These are phyloP conservation scores for Aspergillus asperescens DNA, from an alignment of 495 filamentous ascomycete genomes.

Conservation along the genomic window DNA sequence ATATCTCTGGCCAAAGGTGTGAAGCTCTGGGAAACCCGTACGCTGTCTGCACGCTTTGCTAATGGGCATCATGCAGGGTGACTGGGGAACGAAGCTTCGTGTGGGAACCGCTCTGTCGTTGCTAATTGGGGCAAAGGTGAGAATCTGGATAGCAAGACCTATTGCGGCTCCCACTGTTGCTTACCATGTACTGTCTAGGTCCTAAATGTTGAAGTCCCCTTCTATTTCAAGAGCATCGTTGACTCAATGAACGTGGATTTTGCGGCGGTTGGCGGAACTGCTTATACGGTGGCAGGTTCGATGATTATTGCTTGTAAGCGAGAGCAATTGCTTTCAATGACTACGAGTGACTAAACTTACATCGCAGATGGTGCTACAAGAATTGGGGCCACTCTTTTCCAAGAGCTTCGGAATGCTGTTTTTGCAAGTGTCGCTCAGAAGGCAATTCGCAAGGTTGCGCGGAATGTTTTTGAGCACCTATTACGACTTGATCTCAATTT, in stretches of 20 bases:
- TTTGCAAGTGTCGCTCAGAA: constrained; percentile 97
- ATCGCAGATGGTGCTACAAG: constrained; percentile 72
- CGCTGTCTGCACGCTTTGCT: constrained; percentile 2
- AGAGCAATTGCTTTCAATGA: neutral
- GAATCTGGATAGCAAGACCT: neutral
- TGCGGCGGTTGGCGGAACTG: constrained; percentile 72
- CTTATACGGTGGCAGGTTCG: constrained; percentile 79
- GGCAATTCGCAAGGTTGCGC: constrained; percentile 84
- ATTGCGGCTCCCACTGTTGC: neutral
- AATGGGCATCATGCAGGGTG: constrained; percentile 46
- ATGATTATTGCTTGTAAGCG: constrained; percentile 80
- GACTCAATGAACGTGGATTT: constrained; percentile 97
- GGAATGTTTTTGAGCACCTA: constrained; percentile 88
- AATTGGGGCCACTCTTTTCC: constrained; percentile 79
- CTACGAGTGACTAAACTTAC: constrained; percentile 9
- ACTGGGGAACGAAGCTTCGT: constrained; percentile 72
- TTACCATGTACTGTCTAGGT: constrained; percentile 44
- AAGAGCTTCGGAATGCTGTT: constrained; percentile 89
- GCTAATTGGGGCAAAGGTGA: constrained; percentile 79
- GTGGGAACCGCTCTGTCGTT: constrained; percentile 76
- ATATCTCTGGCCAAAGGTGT: constrained; percentile 95
- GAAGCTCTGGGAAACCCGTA: constrained; percentile 11
- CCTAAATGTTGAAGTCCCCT: constrained; percentile 94
- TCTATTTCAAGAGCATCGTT: constrained; percentile 97
- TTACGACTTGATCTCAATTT: constrained; percentile 87